phyloP scores from a whole-genome alignment of 495 filamentous ascomycete species.

The Tetracladium setigerum region DNA sequence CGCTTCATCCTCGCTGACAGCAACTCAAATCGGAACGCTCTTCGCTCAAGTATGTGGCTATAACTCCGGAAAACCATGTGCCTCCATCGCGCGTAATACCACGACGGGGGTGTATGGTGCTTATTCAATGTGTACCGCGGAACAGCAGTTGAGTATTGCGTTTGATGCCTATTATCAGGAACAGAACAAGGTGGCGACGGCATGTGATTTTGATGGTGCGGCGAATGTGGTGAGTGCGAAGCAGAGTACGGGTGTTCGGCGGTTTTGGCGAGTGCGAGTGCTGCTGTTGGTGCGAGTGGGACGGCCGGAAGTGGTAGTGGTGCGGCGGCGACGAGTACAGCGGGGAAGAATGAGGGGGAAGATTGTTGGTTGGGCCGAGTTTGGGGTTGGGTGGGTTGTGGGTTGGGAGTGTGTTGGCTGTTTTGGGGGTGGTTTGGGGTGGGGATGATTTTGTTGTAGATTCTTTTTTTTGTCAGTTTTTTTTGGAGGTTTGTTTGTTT shows the following conservation, averaged over 20 bases:
- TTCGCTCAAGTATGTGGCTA: slow-evolving; percentile 52
- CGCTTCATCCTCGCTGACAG: slow-evolving; percentile 34
- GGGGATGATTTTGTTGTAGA: slow-evolving; percentile 16
- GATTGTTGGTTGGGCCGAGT: slow-evolving; percentile 27
- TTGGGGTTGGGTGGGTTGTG: slow-evolving; percentile 25
- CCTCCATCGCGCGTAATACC: slow-evolving; percentile 48
- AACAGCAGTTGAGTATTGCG: slow-evolving; percentile 56
- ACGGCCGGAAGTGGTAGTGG: slow-evolving; percentile 25
- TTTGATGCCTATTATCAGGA: slow-evolving; percentile 58
- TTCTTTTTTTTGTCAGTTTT: background rate
- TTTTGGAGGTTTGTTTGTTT: background rate
- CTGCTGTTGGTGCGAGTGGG: slow-evolving; percentile 29
- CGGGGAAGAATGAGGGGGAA: slow-evolving; percentile 9
- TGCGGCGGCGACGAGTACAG: slow-evolving; percentile 18
- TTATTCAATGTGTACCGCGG: slow-evolving; percentile 63
- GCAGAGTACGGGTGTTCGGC: slow-evolving; percentile 43
- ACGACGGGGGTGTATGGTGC: slow-evolving; percentile 60
- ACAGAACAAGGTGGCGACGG: slow-evolving; percentile 28
- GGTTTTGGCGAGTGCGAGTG: slow-evolving; percentile 54
- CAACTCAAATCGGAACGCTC: slow-evolving; percentile 39
- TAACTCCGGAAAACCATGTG: slow-evolving; percentile 38
- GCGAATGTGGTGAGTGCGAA: slow-evolving; percentile 28
- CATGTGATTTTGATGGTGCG: slow-evolving; percentile 58
- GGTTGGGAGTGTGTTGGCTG: slow-evolving; percentile 39
- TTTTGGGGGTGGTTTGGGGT: slow-evolving; percentile 2